Evolutionary conservation across 2,329 filamentous ascomycete genomes (phyloP), one percentile per base, ranked within the genome.

Genomic region (Neopestalotiopsis sp.): DNA sequence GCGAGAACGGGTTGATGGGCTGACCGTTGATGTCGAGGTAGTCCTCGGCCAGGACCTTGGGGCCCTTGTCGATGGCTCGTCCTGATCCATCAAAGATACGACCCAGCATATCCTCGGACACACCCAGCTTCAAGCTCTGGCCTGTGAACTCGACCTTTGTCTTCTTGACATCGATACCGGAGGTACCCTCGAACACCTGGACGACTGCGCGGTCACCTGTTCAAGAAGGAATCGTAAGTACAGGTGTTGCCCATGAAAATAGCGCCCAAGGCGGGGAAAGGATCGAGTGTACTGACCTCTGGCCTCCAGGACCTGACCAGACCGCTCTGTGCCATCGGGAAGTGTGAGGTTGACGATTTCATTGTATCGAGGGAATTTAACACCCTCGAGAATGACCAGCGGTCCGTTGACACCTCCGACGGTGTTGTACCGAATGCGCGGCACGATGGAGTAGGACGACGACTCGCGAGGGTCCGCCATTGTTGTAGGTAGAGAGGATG

Each of bases 121-220:
- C 96, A 83, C 96, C 96, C 66, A 99, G 92, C 89, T 98, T 98
- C 86, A 99, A 86, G 86, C 94, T 98, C 85, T 98, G 90, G 70
- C 96, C 96, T 40, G 93, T 97, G 83, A 99, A 98, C 81, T 99
- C 94, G 81, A 99, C 95, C 88, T 92, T 97, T 67, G 95, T 97
- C 95, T 98, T 99, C 89, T 98, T 98, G 74, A 99, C 96, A 89
- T 99, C 96, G 81, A 99, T 96, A 80, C 96, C 96, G 61, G 95
- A 85, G 72, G 96, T 99, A 76, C 96, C 96, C 85, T 99, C 96
- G 81, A 99, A 99, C 76, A 98, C 94, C 91, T 97, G 96, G 61
- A 99, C 96, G 77, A 99, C 91, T 71, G 96, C 96, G 83, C 95
- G 91, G 84, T 92, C 94, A 80, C 95, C 95, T 98, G 45, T 66